phyloP scores from a whole-genome alignment of 2,329 filamentous ascomycete genomes.

The Penicillium polonicum region DNA sequence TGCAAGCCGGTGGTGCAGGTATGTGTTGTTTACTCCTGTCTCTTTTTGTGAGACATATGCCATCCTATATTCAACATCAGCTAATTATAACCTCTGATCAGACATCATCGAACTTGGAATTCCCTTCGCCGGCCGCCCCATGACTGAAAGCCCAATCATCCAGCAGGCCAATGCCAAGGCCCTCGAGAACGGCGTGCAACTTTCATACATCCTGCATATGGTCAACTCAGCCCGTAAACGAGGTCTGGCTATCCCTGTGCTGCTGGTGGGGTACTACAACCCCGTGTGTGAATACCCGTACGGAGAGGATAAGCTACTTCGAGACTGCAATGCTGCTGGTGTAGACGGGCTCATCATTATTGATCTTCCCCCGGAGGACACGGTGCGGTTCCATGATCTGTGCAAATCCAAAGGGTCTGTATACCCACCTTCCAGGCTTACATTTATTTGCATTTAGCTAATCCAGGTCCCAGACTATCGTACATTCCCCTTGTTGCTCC shows the following conservation, averaged over 20 bases:
- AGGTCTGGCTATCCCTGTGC: constrained; percentile 75
- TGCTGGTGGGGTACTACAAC: constrained; percentile 99
- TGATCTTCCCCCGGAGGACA: constrained; percentile 14
- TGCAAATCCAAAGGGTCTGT: constrained; percentile 71
- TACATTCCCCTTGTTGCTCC: constrained; percentile 93
- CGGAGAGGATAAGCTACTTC: constrained; percentile 79
- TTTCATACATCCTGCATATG: constrained; percentile 74
- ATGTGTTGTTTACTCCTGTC: constrained; percentile 27
- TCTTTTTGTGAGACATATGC: neutral
- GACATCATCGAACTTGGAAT: constrained; percentile 93
- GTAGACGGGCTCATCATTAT: constrained; percentile 21
- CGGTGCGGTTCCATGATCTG: constrained; percentile 72
- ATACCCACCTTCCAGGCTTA: neutral
- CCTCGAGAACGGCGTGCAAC: constrained; percentile 80
- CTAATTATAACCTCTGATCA: constrained; percentile 31
- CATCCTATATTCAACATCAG: neutral
- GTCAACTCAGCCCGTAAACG: constrained; percentile 71
- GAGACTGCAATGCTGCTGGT: constrained; percentile 65
- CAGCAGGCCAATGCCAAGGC: constrained; percentile 87
- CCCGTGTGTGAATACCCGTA: constrained; percentile 73
- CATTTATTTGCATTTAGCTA: neutral
- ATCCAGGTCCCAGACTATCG: constrained; percentile 61
- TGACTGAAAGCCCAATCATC: constrained; percentile 92
- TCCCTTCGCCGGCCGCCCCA: constrained; percentile 94
- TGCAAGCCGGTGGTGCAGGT: constrained; percentile 90